Conservation (phyloP, 2,329 filamentous ascomycete genomes). For the Amauroascus verrucosus region DNA sequence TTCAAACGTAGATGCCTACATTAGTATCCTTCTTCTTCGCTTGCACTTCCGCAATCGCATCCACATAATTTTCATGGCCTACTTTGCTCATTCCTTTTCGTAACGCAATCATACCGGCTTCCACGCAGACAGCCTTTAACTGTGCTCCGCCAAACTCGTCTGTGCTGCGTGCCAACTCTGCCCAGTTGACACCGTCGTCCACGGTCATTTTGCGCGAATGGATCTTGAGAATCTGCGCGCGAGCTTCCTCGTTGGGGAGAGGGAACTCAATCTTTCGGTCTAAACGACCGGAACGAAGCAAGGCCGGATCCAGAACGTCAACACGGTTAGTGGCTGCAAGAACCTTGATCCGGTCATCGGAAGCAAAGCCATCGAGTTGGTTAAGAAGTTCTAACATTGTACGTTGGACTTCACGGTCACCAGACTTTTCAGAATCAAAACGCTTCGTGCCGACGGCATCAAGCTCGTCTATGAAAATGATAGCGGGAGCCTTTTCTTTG, state of each 20-base stretch:
- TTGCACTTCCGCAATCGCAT: conserved; percentile 89
- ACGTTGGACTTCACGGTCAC: conserved; percentile 93
- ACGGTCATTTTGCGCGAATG: conserved; percentile 98
- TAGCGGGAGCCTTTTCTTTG: conserved; percentile 96
- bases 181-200: conserved; percentile 87
- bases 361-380: conserved; percentile 95
- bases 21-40: conserved; percentile 76
- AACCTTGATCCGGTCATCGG: conserved; percentile 93
- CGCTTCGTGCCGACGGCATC: conserved; percentile 98
- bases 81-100: conserved; percentile 93
- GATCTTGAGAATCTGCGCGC: conserved; percentile 93
- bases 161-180: conserved; percentile 86
- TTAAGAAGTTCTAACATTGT: conserved; percentile 99
- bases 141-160: conserved; percentile 97
- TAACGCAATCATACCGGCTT: conserved; percentile 97
- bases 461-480: conserved; percentile 98
- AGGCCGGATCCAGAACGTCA: conserved; percentile 82
- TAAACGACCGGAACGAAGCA: conserved; percentile 82
- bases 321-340: conserved; percentile 89
- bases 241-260: conserved; percentile 91
- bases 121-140: conserved; percentile 96
- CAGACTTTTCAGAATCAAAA: conserved; percentile 96
- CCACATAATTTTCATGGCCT: conserved; percentile 95
- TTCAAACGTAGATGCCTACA: conserved; percentile 36
- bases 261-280: conserved; percentile 98